These are phyloP conservation scores for Cicer judaicum DNA, from an alignment of 306 rosid species.

Conservation along the genomic window DNA sequence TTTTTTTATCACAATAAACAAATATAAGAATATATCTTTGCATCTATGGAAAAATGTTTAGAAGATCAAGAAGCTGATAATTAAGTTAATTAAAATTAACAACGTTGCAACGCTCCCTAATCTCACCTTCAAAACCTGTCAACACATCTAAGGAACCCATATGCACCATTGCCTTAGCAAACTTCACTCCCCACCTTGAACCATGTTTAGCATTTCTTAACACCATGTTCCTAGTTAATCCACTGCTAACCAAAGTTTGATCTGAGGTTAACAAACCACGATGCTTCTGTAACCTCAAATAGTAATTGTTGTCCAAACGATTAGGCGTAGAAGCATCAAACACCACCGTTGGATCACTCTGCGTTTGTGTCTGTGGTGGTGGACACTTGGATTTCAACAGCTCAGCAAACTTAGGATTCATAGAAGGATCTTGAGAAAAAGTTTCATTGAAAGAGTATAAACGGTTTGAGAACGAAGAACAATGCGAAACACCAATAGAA, in stretches of 20 bases:
- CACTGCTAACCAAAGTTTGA: slow-evolving; percentile 39
- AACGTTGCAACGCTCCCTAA: slow-evolving; percentile 38
- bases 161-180: slow-evolving; percentile 52
- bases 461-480: slow-evolving; percentile 49
- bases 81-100: slow-evolving; percentile 31
- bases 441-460: slow-evolving; percentile 51
- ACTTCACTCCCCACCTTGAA: slow-evolving; percentile 43
- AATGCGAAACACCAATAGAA: slow-evolving; percentile 51
- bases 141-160: slow-evolving; percentile 55
- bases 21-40: neutral
- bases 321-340: slow-evolving; percentile 47
- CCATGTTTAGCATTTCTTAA: slow-evolving; percentile 40
- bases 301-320: slow-evolving; percentile 53
- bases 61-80: neutral
- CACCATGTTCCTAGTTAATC: slow-evolving; percentile 43
- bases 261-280: slow-evolving; percentile 53
- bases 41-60: neutral
- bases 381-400: slow-evolving; percentile 50
- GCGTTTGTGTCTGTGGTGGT: neutral
- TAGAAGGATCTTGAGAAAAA: slow-evolving; percentile 47
- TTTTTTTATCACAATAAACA: too few species aligned
- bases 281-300: slow-evolving; percentile 22
- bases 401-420: slow-evolving; percentile 42
- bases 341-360: slow-evolving; percentile 36
- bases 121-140: slow-evolving; percentile 47